A percentile compares a stretch with the other conserved stretches of the same genome.
phyloP scores from a whole-genome alignment of 208 protist species.

The Wallacemonas rigidus region DNA sequence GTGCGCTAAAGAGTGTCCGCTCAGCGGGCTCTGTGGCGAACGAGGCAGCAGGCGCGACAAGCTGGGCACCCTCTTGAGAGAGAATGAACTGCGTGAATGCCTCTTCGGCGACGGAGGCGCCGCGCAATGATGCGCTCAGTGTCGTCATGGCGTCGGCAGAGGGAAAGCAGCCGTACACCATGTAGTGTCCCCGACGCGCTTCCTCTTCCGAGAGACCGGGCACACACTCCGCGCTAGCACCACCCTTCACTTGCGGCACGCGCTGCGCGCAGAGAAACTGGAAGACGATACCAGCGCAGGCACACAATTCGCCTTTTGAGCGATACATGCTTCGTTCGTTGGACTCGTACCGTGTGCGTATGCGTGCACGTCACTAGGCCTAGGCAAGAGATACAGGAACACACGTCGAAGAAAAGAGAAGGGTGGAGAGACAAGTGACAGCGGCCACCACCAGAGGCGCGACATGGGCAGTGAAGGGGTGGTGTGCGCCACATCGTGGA shows the following conservation, averaged over 20 bases:
- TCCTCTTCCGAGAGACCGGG: conserved; percentile 4
- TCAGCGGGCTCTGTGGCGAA: not conserved
- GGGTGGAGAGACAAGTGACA: too few relatives aligned
- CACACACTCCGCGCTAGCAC: not conserved
- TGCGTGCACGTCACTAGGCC: not conserved
- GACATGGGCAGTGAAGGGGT: too few relatives aligned
- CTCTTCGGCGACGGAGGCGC: not conserved
- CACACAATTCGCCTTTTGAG: conserved; percentile 6
- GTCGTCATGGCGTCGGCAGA: not conserved
- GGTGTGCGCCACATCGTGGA: too few relatives aligned
- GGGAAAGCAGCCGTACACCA: conserved; percentile 1
- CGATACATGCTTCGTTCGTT: not conserved
- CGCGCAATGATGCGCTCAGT: not conserved
- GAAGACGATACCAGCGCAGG: not conserved
- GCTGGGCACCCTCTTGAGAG: not conserved
- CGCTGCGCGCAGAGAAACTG: not conserved
- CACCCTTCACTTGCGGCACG: not conserved
- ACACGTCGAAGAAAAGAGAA: too few relatives aligned
- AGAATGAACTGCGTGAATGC: not conserved
- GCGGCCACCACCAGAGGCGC: too few relatives aligned
- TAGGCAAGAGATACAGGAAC: too few relatives aligned
- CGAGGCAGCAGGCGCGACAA: not conserved
- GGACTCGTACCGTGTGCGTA: not conserved
- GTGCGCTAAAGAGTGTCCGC: conserved; percentile 46
- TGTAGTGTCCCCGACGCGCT: conserved; percentile 2